Evolutionary conservation across 2,329 filamentous ascomycete species (phyloP).

Genomic region (Beauveria caledonica): DNA sequence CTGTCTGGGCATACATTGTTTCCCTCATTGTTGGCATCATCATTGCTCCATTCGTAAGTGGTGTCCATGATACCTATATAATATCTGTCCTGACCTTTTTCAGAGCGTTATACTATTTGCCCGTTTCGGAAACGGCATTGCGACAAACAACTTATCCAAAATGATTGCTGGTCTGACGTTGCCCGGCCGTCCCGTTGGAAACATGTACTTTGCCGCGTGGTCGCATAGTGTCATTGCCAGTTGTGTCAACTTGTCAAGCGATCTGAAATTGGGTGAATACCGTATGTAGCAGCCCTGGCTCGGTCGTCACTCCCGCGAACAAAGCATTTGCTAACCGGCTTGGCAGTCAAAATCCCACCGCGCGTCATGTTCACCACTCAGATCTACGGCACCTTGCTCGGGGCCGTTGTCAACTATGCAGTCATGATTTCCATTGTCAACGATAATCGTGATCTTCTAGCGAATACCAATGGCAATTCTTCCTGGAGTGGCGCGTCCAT

Average conservation of each 20-base stretch:
- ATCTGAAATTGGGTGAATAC: conserved; percentile 53
- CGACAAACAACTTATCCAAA: conserved; percentile 50
- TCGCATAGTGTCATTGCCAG: conserved; percentile 48
- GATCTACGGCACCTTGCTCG: conserved; percentile 46
- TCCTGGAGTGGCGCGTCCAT: conserved; percentile 46
- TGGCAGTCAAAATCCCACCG: conserved; percentile 45
- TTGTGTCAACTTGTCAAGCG: conserved; percentile 40
- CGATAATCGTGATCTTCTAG: conserved; percentile 39
- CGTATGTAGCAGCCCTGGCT: conserved; percentile 25
- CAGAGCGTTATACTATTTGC: conserved; percentile 44
- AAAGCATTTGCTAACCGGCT: conserved; percentile 14
- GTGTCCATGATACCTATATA: too few species aligned
- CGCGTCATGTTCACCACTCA: conserved; percentile 48
- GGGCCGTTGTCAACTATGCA: conserved; percentile 45
- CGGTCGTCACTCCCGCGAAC: too few species aligned
- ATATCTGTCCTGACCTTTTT: conserved; percentile 11
- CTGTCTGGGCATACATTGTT: conserved; percentile 39
- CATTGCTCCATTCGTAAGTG: conserved; percentile 41
- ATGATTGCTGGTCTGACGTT: conserved; percentile 45
- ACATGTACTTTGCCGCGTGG: conserved; percentile 52
- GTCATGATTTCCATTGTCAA: conserved; percentile 47
- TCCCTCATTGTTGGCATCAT: conserved; percentile 33
- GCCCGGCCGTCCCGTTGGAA: conserved; percentile 43
- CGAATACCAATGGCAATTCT: conserved; percentile 35
- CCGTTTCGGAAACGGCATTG: conserved; percentile 47